Percentiles rank a stretch among this genome's conserved stretches.
phyloP scores from a whole-genome alignment of 495 filamentous ascomycete species.

The Penicillium silybi region DNA sequence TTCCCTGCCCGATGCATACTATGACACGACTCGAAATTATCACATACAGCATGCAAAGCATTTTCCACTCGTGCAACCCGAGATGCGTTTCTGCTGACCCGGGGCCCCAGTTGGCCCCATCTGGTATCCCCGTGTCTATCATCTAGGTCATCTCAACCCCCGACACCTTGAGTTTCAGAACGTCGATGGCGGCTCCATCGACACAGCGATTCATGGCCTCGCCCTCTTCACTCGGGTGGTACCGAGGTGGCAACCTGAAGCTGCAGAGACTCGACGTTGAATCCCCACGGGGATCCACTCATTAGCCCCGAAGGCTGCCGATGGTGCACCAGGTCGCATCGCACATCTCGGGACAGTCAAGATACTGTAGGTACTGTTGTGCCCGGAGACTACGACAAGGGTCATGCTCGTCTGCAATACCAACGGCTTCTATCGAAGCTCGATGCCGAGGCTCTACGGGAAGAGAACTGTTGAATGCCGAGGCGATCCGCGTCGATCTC shows the following conservation, averaged over 20 bases:
- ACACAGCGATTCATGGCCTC: constrained; percentile 5
- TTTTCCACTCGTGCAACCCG: constrained; percentile 14
- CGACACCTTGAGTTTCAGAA: neutral
- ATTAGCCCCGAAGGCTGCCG: constrained; percentile 1
- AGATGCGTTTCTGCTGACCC: neutral
- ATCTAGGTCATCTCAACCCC: constrained; percentile 7
- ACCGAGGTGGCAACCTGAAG: constrained; percentile 17
- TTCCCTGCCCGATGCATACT: constrained; percentile 18
- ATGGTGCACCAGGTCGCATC: neutral
- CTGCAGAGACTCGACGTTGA: constrained; percentile 2
- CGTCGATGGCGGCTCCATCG: constrained; percentile 1
- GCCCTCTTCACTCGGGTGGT: constrained; percentile 14
- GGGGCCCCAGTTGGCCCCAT: neutral
- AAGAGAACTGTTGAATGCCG: neutral
- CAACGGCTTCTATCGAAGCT: neutral
- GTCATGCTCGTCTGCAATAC: neutral
- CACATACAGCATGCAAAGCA: constrained; percentile 20
- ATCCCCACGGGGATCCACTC: neutral
- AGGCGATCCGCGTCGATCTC: neutral
- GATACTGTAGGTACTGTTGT: neutral
- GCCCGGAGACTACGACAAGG: neutral
- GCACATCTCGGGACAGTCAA: neutral
- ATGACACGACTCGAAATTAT: constrained; percentile 15
- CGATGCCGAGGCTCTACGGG: neutral
- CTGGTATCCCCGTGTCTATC: neutral